Evolutionary conservation across 768 basidiomycete species (phyloP).

Genomic region (Russula compacta): DNA sequence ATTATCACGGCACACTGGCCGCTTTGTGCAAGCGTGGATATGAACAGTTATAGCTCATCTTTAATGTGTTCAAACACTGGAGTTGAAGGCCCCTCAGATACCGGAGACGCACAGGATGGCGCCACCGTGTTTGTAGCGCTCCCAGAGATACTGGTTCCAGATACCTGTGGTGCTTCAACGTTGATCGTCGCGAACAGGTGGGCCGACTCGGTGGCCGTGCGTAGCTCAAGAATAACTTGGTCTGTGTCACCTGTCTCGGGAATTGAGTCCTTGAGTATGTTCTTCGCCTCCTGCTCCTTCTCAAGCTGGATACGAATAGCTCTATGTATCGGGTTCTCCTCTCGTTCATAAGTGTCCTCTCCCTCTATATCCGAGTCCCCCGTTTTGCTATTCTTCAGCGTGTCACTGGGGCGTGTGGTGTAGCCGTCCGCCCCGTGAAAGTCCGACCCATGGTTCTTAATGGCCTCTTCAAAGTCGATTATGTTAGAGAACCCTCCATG

Average conservation of each 20-base stretch:
- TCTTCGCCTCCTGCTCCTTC: constrained; percentile 19
- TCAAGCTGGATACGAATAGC: constrained; percentile 24
- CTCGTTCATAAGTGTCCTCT: constrained; percentile 14
- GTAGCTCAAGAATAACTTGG: constrained; percentile 21
- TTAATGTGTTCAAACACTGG: neutral
- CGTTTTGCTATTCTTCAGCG: constrained; percentile 27
- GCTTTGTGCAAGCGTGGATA: neutral
- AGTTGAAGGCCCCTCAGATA: neutral
- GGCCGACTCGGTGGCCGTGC: constrained; percentile 14
- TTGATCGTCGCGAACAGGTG: constrained; percentile 5
- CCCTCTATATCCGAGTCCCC: constrained; percentile 7
- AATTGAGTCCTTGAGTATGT: constrained; percentile 14
- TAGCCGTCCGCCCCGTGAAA: constrained; percentile 38
- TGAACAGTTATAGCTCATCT: constrained; percentile 13
- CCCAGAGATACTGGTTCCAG: neutral
- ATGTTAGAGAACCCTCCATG: constrained; percentile 43
- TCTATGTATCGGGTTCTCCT: constrained; percentile 25
- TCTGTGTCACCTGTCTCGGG: constrained; percentile 23
- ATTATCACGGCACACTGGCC: neutral
- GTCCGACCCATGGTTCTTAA: constrained; percentile 34
- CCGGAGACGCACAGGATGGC: neutral
- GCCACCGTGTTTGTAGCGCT: neutral
- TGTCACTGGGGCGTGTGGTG: constrained; percentile 36
- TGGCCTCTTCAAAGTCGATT: constrained; percentile 44
- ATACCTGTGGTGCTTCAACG: neutral